Evolutionary conservation across 176 grass and related monocot genomes (phyloP), one percentile per base, ranked within the genome.

Genomic region (Ananas comosus): DNA sequence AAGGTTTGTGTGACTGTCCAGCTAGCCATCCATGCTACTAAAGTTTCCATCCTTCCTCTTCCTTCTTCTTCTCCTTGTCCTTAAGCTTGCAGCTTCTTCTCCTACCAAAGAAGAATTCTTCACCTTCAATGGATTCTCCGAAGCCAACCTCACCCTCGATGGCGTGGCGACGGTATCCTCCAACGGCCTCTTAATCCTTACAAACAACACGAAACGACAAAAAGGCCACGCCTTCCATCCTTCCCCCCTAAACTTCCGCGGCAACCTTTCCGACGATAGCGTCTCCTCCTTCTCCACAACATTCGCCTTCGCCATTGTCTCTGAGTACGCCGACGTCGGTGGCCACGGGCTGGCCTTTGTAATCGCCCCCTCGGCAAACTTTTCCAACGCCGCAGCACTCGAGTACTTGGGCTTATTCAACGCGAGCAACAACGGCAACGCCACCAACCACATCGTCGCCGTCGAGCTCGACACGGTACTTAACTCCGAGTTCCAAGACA

Each of bases 351-450:
- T 85, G 33, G 63, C 67, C 48, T 80, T 80, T 63, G 51, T 80
- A 48, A 6, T 85, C 25, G 7, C 82, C 8, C 68, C 63, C 27
- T 71, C 18, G 51, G 70, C 2, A 9, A 1, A 79, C 8, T 59
- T 84, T 14, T 66, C 82, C 0, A 42, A 0, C 0, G 73, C 68
- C 1, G 9, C 49, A 10, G 11, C 53, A 4, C 14, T 22, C 2
- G 78, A 85, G 56, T 85, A 58, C 70, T 11, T 85, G 10, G 83
- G 83, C 64, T 65, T 85, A 16, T 3, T 85, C 51, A 81, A 57
- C 70, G 7, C 12, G 16, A 29, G 10, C 3, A 58, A 49, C 33
- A 58, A 50, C 9, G 53, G 53, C 53, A 69, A 50, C 17, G 7
- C 18, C 0, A 76, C 13, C 7, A 63, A 80, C 67, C 72, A 48